Evolutionary conservation across 148 eudicot species (phyloP).

Genomic region (Persicaria maculosa): DNA sequence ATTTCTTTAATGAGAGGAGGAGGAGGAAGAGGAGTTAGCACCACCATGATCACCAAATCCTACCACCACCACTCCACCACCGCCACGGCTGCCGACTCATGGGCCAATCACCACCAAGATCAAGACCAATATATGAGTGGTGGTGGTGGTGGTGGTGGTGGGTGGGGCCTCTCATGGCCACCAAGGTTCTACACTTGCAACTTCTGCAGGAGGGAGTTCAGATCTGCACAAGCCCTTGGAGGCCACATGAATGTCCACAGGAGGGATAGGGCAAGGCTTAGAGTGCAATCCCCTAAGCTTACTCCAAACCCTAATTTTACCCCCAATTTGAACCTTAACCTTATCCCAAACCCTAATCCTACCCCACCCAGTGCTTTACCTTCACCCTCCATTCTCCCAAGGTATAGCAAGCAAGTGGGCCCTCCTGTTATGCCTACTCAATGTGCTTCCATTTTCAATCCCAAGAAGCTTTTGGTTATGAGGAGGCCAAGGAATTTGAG

Average conservation of each 20-base stretch:
- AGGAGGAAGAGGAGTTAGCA: conserved; percentile 8
- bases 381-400: conserved; percentile 5
- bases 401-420: conserved; percentile 13
- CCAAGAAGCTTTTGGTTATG: conserved; percentile 10
- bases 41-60: not conserved
- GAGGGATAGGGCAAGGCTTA: conserved; percentile 69
- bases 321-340: conserved; percentile 32
- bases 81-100: not conserved
- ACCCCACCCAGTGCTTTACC: conserved; percentile 15
- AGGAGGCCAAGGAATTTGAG: conserved; percentile 12
- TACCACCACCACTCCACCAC: not conserved
- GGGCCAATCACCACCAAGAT: not conserved
- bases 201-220: conserved; percentile 84
- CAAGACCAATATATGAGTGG: conserved; percentile 10
- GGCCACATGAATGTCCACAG: conserved; percentile 97
- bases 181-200: conserved; percentile 74
- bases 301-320: conserved; percentile 20
- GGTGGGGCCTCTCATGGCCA: conserved; percentile 46
- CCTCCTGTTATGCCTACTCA: not conserved
- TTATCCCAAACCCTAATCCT: conserved; percentile 31
- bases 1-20: conserved; percentile 3
- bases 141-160: conserved; percentile 20
- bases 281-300: conserved; percentile 32
- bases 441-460: not conserved
- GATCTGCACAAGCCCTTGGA: conserved; percentile 96